A percentile compares a stretch with the other conserved stretches of the same genome.
Conservation (phyloP, 176 grass and related monocot genomes). For the Elaeis guineensis region DNA sequence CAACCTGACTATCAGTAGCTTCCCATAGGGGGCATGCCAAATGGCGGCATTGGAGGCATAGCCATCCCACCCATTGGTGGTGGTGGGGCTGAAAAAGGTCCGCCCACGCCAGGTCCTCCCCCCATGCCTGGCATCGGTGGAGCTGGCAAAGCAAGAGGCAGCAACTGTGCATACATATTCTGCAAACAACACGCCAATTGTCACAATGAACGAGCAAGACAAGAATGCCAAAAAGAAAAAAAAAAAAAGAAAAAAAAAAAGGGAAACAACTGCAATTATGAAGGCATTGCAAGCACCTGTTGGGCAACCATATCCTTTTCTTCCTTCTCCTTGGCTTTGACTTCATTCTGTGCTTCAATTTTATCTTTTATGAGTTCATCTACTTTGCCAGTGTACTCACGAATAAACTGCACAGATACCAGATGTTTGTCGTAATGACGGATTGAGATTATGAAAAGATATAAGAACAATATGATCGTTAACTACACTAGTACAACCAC, state of each 20-base stretch:
- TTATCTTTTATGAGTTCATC: constrained; percentile 84
- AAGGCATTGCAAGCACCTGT: constrained; percentile 40
- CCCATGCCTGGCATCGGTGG: constrained; percentile 74
- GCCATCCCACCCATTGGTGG: constrained; percentile 61
- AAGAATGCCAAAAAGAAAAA: no score
- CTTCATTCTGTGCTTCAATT: constrained; percentile 75
- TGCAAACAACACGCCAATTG: constrained; percentile 16
- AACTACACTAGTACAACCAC: no score
- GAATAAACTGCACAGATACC: constrained; percentile 51
- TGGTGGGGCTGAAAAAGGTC: constrained; percentile 21
- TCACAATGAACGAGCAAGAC: no score
- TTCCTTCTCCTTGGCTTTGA: constrained; percentile 76
- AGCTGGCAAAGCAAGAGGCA: constrained; percentile 82
- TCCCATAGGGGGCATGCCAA: constrained; percentile 64
- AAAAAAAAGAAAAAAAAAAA: no score
- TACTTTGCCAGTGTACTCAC: constrained; percentile 89
- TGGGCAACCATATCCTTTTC: constrained; percentile 84
- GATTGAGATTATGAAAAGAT: no score
- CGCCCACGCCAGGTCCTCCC: constrained; percentile 31
- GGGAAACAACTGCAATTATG: no score
- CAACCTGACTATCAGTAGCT: constrained; percentile 38
- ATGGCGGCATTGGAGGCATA: constrained; percentile 76
- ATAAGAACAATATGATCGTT: no score
- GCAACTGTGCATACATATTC: constrained; percentile 95
- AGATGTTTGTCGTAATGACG: background rate